Conservation (phyloP, 768 basidiomycete species). For the Naganishia antarctica region DNA sequence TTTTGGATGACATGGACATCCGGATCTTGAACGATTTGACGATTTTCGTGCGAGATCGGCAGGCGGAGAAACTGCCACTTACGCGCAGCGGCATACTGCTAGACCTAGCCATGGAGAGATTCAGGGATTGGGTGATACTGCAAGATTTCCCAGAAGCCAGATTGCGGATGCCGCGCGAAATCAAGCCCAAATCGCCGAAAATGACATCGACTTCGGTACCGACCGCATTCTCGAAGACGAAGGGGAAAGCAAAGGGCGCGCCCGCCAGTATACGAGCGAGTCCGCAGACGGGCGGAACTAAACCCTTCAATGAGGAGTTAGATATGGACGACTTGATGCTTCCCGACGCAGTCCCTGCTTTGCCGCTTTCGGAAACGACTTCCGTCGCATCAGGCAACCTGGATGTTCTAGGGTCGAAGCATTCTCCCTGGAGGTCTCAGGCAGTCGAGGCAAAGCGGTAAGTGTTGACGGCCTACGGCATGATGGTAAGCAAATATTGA, state of each 20-base stretch:
- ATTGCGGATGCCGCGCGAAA: slow-evolving; percentile 37
- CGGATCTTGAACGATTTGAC: slow-evolving; percentile 66
- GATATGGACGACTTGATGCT: slow-evolving; percentile 64
- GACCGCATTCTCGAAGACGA: slow-evolving; percentile 31
- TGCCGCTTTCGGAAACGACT: slow-evolving; percentile 36
- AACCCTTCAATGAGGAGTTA: slow-evolving; percentile 66
- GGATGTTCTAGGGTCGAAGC: slow-evolving; percentile 46
- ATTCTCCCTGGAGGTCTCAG: slow-evolving; percentile 33
- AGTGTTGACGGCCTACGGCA: background rate
- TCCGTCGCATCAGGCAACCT: slow-evolving; percentile 23
- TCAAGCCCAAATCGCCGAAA: slow-evolving; percentile 40
- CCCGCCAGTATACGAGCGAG: slow-evolving; percentile 33
- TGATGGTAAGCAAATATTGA: background rate
- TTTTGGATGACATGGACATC: slow-evolving; percentile 70
- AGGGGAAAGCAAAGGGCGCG: slow-evolving; percentile 23
- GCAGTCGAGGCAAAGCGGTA: slow-evolving; percentile 43
- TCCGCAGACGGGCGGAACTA: slow-evolving; percentile 43
- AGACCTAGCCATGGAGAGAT: slow-evolving; percentile 58
- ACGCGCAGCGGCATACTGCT: slow-evolving; percentile 59
- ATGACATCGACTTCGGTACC: slow-evolving; percentile 40
- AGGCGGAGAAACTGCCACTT: slow-evolving; percentile 63
- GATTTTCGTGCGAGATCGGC: slow-evolving; percentile 57
- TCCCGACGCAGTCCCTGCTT: slow-evolving; percentile 36
- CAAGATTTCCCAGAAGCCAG: slow-evolving; percentile 50
- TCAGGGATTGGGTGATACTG: slow-evolving; percentile 64